These are phyloP conservation scores for Pythium utonaiense DNA, from an alignment of 352 stramenopile species.

Conservation along the genomic window DNA sequence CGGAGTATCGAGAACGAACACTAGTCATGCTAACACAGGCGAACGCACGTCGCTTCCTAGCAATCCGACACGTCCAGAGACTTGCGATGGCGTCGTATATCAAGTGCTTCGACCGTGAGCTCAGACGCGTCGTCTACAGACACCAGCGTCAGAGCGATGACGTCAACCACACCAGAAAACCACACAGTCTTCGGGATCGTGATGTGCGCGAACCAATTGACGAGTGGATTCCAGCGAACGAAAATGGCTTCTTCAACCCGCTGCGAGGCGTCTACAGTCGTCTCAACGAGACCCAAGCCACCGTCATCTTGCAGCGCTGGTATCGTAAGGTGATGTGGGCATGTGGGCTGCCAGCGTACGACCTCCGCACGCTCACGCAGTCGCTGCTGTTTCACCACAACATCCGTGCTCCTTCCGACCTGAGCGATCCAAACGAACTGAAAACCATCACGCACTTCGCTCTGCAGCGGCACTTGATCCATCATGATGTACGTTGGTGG, in stretches of 20 bases:
- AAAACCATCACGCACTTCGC: conserved; percentile 37
- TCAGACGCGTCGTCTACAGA: conserved; percentile 36
- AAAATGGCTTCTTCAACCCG: conserved; percentile 40
- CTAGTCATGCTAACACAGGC: conserved; percentile 36
- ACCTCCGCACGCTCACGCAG: conserved; percentile 28
- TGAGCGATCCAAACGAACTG: conserved; percentile 15
- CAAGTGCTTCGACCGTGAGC: conserved; percentile 36
- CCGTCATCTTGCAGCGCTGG: conserved; percentile 42
- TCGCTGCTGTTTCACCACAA: conserved; percentile 43
- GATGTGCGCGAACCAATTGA: conserved; percentile 47
- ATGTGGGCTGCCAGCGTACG: conserved; percentile 38
- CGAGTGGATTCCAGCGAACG: conserved; percentile 26
- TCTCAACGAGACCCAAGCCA: conserved; percentile 35
- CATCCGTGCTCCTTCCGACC: not conserved
- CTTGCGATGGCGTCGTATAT: conserved; percentile 48
- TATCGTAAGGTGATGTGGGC: conserved; percentile 52
- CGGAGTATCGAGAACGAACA: conserved; percentile 1
- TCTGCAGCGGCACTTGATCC: conserved; percentile 43
- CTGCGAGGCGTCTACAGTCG: conserved; percentile 35
- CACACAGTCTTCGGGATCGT: conserved; percentile 37
- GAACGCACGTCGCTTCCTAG: conserved; percentile 29
- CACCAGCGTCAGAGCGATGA: conserved; percentile 7
- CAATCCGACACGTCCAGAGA: conserved; percentile 24
- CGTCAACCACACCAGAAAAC: conserved; percentile 29
- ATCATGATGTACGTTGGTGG: conserved; percentile 42